phyloP scores from a whole-genome alignment of 2,329 filamentous ascomycete species.

The Cladophialophora bantiana region DNA sequence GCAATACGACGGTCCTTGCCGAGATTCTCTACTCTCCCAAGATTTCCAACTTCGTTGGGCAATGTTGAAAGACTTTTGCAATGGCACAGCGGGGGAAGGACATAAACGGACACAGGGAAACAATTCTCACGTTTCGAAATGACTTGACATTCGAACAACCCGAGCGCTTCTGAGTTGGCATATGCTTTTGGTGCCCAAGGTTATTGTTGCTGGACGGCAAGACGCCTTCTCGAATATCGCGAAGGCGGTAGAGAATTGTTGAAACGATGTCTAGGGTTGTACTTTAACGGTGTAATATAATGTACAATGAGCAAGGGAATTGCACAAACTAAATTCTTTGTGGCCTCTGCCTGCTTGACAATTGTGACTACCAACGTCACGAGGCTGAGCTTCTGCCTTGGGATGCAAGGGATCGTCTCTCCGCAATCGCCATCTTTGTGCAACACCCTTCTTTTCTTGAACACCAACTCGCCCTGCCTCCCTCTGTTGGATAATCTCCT shows the following conservation, averaged over 20 bases:
- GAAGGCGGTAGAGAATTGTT: constrained; percentile 4
- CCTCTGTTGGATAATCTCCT: not conserved
- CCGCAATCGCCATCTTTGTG: not conserved
- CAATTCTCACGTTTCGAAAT: constrained; percentile 1
- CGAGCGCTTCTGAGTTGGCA: not conserved
- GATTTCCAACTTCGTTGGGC: constrained; percentile 22
- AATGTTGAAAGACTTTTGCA: constrained; percentile 15
- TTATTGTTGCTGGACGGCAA: not conserved
- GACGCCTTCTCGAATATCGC: not conserved
- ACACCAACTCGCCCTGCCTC: not conserved
- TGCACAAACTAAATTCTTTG: not conserved
- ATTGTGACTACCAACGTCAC: constrained; percentile 10
- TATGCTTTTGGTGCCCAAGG: not conserved
- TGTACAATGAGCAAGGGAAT: constrained; percentile 29
- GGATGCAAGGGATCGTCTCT: constrained; percentile 5
- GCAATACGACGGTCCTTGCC: constrained; percentile 11
- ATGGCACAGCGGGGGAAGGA: constrained; percentile 39
- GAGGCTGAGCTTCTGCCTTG: constrained; percentile 17
- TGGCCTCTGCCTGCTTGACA: not conserved
- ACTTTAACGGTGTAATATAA: constrained; percentile 30
- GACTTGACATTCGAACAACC: not conserved
- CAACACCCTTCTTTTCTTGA: constrained; percentile 4
- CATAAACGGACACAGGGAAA: constrained; percentile 16
- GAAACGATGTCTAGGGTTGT: constrained; percentile 5
- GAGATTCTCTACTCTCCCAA: constrained; percentile 37